Conservation (phyloP, 805 yeast genomes). For the Myxozyma neglecta region DNA sequence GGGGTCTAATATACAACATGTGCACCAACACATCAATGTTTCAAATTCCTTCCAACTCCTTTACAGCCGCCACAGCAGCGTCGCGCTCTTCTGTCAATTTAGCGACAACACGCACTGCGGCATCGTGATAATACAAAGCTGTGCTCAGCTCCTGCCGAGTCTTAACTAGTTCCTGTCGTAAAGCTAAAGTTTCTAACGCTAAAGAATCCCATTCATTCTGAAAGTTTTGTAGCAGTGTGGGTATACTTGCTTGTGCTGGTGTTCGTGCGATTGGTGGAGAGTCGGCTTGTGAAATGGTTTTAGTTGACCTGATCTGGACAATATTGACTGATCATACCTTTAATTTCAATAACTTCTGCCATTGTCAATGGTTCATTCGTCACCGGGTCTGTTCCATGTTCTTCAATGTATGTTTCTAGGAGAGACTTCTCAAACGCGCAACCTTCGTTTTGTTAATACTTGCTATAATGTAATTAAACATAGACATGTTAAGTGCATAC, state of each 20-base stretch:
- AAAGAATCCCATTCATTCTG: conserved; percentile 91
- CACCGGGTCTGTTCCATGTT: conserved; percentile 75
- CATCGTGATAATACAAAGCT: conserved; percentile 82
- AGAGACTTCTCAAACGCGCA: conserved; percentile 65
- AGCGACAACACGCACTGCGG: conserved; percentile 84
- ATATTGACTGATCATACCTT: conserved; percentile 19
- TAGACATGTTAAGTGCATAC: conserved; percentile 8
- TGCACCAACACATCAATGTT: conserved; percentile 23
- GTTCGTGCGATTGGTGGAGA: conserved; percentile 40
- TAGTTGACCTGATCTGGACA: not conserved
- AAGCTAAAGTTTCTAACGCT: conserved; percentile 73
- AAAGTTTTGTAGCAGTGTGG: conserved; percentile 68
- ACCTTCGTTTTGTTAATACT: conserved; percentile 44
- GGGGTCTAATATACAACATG: too few species aligned
- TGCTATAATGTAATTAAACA: not conserved
- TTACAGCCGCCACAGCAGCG: conserved; percentile 63
- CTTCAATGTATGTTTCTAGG: conserved; percentile 60
- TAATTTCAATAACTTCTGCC: conserved; percentile 58
- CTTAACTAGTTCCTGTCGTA: conserved; percentile 67
- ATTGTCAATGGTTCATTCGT: conserved; percentile 57
- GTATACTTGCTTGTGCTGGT: conserved; percentile 65
- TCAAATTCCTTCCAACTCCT: not conserved
- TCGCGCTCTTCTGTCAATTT: conserved; percentile 73
- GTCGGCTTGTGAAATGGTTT: not conserved
- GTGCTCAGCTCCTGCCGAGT: conserved; percentile 72